Base-by-base conservation (phyloP, 2,329 filamentous ascomycete genomes). In the Fusarium buxicola region DNA sequence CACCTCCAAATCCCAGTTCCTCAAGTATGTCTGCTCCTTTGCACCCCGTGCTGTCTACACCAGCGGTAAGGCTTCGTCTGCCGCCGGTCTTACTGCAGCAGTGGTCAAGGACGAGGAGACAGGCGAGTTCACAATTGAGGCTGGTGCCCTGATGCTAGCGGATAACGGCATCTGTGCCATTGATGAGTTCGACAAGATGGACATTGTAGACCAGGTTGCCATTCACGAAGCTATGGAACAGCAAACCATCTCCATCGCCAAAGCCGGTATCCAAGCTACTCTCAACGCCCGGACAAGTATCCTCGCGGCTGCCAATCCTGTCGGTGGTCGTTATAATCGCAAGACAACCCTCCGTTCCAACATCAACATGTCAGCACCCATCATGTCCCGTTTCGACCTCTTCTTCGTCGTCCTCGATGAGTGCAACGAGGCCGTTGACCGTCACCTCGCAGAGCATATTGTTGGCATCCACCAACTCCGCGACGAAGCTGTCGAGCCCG, bases 221-320 rank as follows among this genome's bases (percentile, higher is more conserved):
- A 99, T 99, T 72, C 95, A 99, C 85, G 95, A 99, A 87, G 95
- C 95, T 58, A 99, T 99, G 95, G 95, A 99, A 86, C 95, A 99
- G 81, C 95, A 99, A 79, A 99, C 95, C 6, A 99, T 99, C 66
- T 97, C 93, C 8, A 99, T 99, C 72, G 94, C 95, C 58, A 99
- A 99, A 80, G 95, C 95, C 6, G 95, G 95, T 72, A 99, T 99
- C 57, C 95, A 99, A 76, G 96, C 95, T 5, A 99, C 95, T 0
- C 86, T 99, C 40, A 99, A 99, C 73, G 95, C 95, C 3, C 88
- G 95, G 52, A 97, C 95, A 1, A 95, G 91, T 41, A 98, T 99
- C 71, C 89, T 99, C 13, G 95, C 95, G 1, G 95, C 95, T 7
- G 95, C 95, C 27, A 99, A 99, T 76, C 95, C 95, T 0, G 92